phyloP scores from a whole-genome alignment of 257 asterid genomes.

The Paulownia fortunei region DNA sequence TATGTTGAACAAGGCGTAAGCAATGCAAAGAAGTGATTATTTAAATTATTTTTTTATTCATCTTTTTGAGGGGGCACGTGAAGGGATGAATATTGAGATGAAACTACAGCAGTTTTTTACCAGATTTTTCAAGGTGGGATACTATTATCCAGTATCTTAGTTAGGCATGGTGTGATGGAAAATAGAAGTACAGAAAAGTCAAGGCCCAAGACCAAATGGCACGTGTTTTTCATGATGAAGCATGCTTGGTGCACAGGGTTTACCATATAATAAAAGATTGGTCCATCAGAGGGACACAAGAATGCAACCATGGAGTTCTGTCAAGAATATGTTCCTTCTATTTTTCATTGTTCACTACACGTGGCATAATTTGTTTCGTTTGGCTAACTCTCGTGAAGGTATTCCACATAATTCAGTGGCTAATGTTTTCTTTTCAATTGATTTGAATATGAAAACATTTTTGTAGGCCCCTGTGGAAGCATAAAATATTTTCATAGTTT shows the following conservation, averaged over 20 bases:
- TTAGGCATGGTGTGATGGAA: background rate
- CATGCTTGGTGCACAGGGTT: background rate
- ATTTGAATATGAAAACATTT: background rate
- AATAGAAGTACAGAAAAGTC: background rate
- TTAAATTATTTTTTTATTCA: too few relatives aligned
- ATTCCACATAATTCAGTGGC: constrained; percentile 2
- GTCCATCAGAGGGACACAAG: background rate
- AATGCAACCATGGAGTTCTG: background rate
- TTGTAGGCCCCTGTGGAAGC: background rate
- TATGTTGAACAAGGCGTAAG: too few relatives aligned
- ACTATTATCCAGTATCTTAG: background rate
- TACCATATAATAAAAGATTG: background rate
- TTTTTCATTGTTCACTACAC: background rate
- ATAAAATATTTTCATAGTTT: background rate
- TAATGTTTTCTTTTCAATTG: constrained; percentile 5
- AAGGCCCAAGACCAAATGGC: background rate
- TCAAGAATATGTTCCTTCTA: background rate
- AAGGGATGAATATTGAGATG: background rate
- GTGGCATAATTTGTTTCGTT: background rate
- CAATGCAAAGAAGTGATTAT: too few relatives aligned
- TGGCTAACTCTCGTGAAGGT: background rate
- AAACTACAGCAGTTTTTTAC: background rate
- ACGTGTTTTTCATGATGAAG: background rate
- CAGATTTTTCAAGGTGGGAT: background rate
- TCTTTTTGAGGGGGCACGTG: background rate